phyloP scores from a whole-genome alignment of 2,329 filamentous ascomycete species.

The Fusarium avenaceum region DNA sequence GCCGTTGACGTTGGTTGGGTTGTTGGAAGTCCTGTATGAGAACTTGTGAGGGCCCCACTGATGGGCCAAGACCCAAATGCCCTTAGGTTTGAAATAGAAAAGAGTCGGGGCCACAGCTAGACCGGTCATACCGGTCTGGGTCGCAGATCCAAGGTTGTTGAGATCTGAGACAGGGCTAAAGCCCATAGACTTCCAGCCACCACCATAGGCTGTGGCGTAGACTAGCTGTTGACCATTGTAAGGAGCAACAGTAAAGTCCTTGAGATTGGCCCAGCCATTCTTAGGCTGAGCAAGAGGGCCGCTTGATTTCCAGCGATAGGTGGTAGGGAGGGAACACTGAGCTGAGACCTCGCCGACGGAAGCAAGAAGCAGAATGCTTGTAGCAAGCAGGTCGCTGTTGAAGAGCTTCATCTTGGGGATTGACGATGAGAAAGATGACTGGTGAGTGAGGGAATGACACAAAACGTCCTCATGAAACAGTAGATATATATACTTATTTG shows the following conservation, averaged over 20 bases:
- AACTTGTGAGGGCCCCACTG: slow-evolving; percentile 73
- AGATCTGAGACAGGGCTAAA: slow-evolving; percentile 69
- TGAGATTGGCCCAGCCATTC: slow-evolving; percentile 55
- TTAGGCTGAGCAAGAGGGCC: slow-evolving; percentile 18
- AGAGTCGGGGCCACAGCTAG: slow-evolving; percentile 72
- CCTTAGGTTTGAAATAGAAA: slow-evolving; percentile 73
- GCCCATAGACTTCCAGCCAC: slow-evolving; percentile 69
- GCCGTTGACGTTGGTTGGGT: slow-evolving; percentile 69
- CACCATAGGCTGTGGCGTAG: slow-evolving; percentile 64
- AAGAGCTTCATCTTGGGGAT: neutral
- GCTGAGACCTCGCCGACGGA: neutral
- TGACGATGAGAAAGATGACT: neutral
- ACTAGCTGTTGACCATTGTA: slow-evolving; percentile 72
- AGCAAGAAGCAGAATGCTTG: neutral
- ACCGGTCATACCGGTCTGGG: slow-evolving; percentile 65
- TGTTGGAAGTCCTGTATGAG: slow-evolving; percentile 69
- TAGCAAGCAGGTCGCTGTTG: neutral
- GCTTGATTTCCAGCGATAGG: slow-evolving; percentile 27
- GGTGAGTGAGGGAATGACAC: neutral
- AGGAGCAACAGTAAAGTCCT: slow-evolving; percentile 70
- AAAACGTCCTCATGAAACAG: neutral
- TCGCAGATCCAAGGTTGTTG: slow-evolving; percentile 63
- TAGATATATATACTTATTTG: neutral
- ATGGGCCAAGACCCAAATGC: slow-evolving; percentile 72
- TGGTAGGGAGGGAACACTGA: slow-evolving; percentile 28